Conservation (phyloP, 2,329 filamentous ascomycete species). For the Colletotrichum phormii region DNA sequence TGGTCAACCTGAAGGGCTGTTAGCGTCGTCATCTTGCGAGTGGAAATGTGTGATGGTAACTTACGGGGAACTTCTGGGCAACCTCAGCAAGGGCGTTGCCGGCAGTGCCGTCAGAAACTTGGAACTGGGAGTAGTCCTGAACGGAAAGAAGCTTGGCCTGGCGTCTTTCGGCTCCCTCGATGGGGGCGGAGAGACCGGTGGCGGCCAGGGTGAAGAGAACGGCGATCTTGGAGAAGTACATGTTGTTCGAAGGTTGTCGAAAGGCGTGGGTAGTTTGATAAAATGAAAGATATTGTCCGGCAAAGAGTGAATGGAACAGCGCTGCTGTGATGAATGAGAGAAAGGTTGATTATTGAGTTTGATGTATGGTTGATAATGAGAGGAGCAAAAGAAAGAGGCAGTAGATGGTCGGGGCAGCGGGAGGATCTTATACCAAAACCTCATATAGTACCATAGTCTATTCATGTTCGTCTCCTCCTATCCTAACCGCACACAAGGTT, state of each 20-base stretch:
- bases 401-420: conserved; percentile 9
- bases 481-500: neutral
- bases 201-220: conserved; percentile 50
- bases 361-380: conserved; percentile 22
- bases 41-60: conserved; percentile 16
- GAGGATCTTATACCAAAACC: conserved; percentile 32
- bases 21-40: neutral
- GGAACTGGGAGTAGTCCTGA: conserved; percentile 45
- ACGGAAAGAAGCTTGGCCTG: conserved; percentile 29
- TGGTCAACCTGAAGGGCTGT: conserved; percentile 16
- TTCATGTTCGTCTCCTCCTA: neutral
- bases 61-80: conserved; percentile 64
- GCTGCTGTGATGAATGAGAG: conserved; percentile 28
- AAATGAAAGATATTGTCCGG: conserved; percentile 7
- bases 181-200: conserved; percentile 45
- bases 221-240: conserved; percentile 52
- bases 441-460: conserved; percentile 8
- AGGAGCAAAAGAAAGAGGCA: neutral
- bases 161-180: conserved; percentile 41
- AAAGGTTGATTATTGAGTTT: conserved; percentile 11
- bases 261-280: conserved; percentile 6
- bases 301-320: conserved; percentile 29
- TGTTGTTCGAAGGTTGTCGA: conserved; percentile 40
- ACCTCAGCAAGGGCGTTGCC: conserved; percentile 66
- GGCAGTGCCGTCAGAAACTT: conserved; percentile 61